A percentile compares a stretch with the other conserved stretches of the same genome.
phyloP scores from a whole-genome alignment of 1,284 basidiomycete species.

The Pseudozyma hubeiensis region DNA sequence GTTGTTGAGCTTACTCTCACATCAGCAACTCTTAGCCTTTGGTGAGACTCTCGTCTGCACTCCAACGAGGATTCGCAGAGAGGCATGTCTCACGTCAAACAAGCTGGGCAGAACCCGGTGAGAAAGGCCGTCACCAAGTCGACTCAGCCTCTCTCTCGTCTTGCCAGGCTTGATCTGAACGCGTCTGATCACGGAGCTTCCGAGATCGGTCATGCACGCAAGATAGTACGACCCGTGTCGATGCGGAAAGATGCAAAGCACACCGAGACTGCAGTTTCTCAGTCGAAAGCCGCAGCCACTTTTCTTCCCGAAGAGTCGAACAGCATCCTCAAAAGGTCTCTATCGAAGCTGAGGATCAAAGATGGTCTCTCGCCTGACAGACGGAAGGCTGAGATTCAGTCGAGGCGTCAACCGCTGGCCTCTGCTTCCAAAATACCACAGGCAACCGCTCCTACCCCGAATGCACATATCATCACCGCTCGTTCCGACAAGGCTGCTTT shows the following conservation, averaged over 20 bases:
- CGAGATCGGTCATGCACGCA: neutral
- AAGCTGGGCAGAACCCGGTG: slow-evolving; percentile 16
- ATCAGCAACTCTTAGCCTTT: neutral
- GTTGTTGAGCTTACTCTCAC: neutral
- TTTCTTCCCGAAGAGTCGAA: slow-evolving; percentile 1
- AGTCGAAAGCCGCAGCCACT: slow-evolving; percentile 5
- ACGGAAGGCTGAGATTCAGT: neutral
- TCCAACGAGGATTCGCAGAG: neutral
- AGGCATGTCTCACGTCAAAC: slow-evolving; percentile 39
- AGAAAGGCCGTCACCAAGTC: slow-evolving; percentile 14
- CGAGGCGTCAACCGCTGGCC: slow-evolving; percentile 7
- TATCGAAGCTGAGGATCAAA: slow-evolving; percentile 35
- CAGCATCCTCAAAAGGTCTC: slow-evolving; percentile 30
- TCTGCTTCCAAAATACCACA: slow-evolving; percentile 30
- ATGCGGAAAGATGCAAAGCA: slow-evolving; percentile 19
- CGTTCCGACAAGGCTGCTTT: slow-evolving; percentile 19
- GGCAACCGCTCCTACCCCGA: slow-evolving; percentile 10
- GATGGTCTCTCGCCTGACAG: slow-evolving; percentile 19
- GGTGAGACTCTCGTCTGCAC: neutral
- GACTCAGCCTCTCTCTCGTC: slow-evolving; percentile 4
- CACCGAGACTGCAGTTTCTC: neutral
- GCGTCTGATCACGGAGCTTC: neutral
- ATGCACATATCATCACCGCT: slow-evolving; percentile 11
- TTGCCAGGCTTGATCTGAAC: neutral
- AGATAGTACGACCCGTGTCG: slow-evolving; percentile 11